phyloP scores from a whole-genome alignment of 192 early-diverging fungal genomes.

The Entomortierella beljakovae region DNA sequence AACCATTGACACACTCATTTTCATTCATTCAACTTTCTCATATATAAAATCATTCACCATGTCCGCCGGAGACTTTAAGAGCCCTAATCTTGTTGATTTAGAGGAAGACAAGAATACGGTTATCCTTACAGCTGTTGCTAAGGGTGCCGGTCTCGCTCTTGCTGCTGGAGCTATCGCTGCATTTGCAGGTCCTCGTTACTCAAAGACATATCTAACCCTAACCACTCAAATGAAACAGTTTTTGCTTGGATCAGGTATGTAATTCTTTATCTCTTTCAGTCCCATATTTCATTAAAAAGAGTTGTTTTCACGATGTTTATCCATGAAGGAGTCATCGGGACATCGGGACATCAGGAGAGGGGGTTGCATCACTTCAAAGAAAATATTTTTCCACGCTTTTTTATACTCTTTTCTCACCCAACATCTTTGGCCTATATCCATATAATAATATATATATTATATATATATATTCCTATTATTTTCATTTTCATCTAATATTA shows the following conservation, averaged over 20 bases:
- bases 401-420: not conserved
- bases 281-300: too few species aligned
- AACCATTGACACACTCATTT: not conserved
- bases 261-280: not conserved
- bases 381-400: not conserved
- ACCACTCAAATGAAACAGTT: slow-evolving; percentile 43
- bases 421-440: too few species aligned
- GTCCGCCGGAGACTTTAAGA: slow-evolving; percentile 1
- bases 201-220: slow-evolving; percentile 34
- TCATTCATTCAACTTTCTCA: not conserved
- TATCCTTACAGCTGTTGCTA: slow-evolving; percentile 35
- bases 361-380: not conserved
- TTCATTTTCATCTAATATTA: too few species aligned
- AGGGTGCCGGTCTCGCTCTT: slow-evolving; percentile 49
- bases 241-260: slow-evolving; percentile 44
- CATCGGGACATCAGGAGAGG: not conserved
- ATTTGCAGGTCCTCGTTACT: slow-evolving; percentile 40
- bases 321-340: too few species aligned
- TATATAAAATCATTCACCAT: not conserved
- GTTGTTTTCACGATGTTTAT: too few species aligned
- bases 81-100: not conserved
- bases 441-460: too few species aligned
- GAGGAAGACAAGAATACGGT: slow-evolving; percentile 28
- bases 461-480: too few species aligned
- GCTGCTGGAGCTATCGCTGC: slow-evolving; percentile 40